Evolutionary conservation across 2,329 filamentous ascomycete genomes (phyloP), one percentile per base, ranked within the genome.

Genomic region (Colletotrichum neosansevieriae): DNA sequence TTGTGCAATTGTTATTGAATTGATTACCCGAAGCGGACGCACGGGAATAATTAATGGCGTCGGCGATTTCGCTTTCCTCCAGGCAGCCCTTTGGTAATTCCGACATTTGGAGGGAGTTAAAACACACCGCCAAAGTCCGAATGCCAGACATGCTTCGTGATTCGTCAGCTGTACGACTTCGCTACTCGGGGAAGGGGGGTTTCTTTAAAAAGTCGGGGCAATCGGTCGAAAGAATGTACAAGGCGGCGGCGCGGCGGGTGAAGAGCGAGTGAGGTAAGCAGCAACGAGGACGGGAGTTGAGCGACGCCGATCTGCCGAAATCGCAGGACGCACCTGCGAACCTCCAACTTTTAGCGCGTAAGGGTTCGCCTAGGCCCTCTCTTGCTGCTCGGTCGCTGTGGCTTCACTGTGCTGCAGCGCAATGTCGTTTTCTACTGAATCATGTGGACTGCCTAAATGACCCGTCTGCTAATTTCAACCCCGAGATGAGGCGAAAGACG

Each of bases 121-220:
- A 66, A 69, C 66, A 65, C 66, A 69, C 66, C 61, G 66, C 66
- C 61, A 65, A 69, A 65, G 42, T 65, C 61, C 54, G 66, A 50
- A 65, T 56, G 32, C 65, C 47, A 56, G 17, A 17, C 17, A n/a
- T 19, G 45, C 54, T 42, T 59, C 15, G 34, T 66, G 61, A 69
- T 69, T 69, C 61, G 66, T 57, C 66, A 40, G 42, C 32, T 24
- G 40, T 60, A 65, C 61, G 66, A 38, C 65, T 58, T 34, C 32
- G 6, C 29, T 29, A 7, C 29, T 32, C 19, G 45, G 13, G 6
- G 13, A 21, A 4, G 34, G 58, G 65, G 65, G 24, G 66, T 69
- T 54, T 13, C 15, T 42, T 36, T 69, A 66, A 40, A 66, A 60
- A 42, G 54, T 42, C 65, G 60, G 60, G 45, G 38, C 58, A 24